phyloP scores from a whole-genome alignment of 257 asterid species.

The Solanum dulcamara region DNA sequence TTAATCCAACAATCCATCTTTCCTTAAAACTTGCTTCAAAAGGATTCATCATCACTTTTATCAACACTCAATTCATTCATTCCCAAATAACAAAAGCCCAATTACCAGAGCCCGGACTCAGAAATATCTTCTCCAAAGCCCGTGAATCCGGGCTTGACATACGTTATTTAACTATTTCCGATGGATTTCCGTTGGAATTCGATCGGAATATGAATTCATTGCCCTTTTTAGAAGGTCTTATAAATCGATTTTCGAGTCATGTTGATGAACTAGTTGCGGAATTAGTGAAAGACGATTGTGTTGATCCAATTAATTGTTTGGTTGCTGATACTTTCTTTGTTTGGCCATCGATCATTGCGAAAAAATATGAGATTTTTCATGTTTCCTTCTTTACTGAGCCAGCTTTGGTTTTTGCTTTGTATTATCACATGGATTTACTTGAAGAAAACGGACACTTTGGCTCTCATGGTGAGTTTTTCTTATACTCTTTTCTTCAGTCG shows the following conservation, averaged over 20 bases:
- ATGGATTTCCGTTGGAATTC: neutral
- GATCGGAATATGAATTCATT: neutral
- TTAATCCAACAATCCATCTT: neutral
- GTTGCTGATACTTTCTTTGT: constrained; percentile 33
- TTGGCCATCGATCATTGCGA: constrained; percentile 29
- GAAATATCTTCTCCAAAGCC: neutral
- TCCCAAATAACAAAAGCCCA: neutral
- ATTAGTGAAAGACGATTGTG: neutral
- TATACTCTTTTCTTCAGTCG: too few relatives aligned
- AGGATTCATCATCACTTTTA: neutral
- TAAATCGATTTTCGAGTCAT: neutral
- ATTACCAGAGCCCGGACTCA: neutral
- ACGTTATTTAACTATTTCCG: neutral
- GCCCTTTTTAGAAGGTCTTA: neutral
- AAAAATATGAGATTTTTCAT: constrained; percentile 17
- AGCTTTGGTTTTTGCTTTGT: constrained; percentile 26
- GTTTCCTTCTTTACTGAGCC: constrained; percentile 48
- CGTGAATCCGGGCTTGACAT: neutral
- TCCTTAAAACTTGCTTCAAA: constrained; percentile 4
- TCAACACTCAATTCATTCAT: neutral
- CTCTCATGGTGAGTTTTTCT: neutral
- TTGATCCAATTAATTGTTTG: constrained; percentile 14
- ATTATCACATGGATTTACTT: constrained; percentile 30
- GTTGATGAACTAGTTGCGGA: neutral
- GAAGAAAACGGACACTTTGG: constrained; percentile 26